Base-by-base conservation (phyloP, 2,329 filamentous ascomycete genomes). In the Chaetoscypha palmicola region DNA sequence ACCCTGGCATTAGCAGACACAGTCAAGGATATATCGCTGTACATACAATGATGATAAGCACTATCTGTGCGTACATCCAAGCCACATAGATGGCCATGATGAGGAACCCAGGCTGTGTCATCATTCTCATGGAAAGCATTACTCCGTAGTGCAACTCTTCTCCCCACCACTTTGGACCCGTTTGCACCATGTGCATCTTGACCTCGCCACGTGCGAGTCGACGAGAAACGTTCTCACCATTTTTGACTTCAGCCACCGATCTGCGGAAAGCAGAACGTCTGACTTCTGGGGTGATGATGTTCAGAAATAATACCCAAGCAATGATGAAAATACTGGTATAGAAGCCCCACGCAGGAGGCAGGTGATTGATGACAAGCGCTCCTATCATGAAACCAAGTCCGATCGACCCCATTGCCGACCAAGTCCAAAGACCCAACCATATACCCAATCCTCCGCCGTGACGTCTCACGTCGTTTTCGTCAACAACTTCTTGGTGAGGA, bases 341-440 rank as follows among this genome's bases (percentile, higher is more conserved):
- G 61, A 90, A 86, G 0, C 85, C 85, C 83, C 81, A 89, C 1
- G 76, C 74, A 2, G 85, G 83, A 41, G 74, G 72, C 24, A 80
- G 62, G 8, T 61, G 63, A 50, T 81, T 76, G 54, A 89, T 86
- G 53, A 89, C 76, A 28, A 72, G 66, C 9, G 83, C 83, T 3
- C 86, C 86, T 30, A 86, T 68, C 45, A 85, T 66, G 57, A 89
- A 90, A 0, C 86, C 85, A 28, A 87, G 59, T 0, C 79, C 77
- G 17, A 89, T 70, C 17, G 83, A 86, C 4, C 80, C 82, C 54
- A 86, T 78, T 63, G 77, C 85, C 59, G 82, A 86, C 78, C 81
- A 90, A 0, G 81, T 81, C 83, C 84, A 89, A 43, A 85, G 71
- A 1, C 83, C 82, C 8, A 88, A 69, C 86, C 85, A 90, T n/a